Percentiles rank a stretch among this genome's conserved stretches.
phyloP scores from a whole-genome alignment of 371 early-diverging fungal genomes.

The Mortierella sp. region DNA sequence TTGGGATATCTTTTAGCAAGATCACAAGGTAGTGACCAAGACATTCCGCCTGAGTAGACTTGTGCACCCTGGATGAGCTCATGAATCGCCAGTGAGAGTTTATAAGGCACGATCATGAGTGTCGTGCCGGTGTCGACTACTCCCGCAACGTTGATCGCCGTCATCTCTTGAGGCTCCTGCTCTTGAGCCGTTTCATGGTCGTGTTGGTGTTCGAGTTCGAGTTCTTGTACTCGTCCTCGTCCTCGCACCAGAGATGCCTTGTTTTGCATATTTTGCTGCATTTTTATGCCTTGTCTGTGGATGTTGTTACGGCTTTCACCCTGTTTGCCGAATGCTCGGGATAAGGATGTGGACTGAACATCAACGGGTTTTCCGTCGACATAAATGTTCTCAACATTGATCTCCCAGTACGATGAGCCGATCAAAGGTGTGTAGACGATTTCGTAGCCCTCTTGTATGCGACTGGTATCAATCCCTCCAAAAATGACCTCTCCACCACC shows the following conservation, averaged over 20 bases:
- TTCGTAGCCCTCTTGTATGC: slow-evolving; percentile 6
- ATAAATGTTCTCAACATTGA: slow-evolving; percentile 51
- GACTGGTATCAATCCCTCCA: slow-evolving; percentile 18
- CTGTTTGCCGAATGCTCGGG: too few species aligned
- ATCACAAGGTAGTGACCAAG: slow-evolving; percentile 56
- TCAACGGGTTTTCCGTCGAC: background rate
- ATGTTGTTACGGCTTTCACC: background rate
- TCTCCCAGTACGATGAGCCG: slow-evolving; percentile 57
- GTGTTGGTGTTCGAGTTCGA: too few species aligned
- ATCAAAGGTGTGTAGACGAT: slow-evolving; percentile 56
- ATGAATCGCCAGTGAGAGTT: slow-evolving; percentile 57
- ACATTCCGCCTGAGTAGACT: slow-evolving; percentile 26
- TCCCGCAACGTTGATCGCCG: slow-evolving; percentile 28
- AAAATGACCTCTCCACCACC: slow-evolving; percentile 27
- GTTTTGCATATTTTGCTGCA: too few species aligned
- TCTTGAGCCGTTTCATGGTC: slow-evolving; percentile 1
- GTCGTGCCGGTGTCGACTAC: slow-evolving; percentile 73
- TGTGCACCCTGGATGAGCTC: slow-evolving; percentile 46
- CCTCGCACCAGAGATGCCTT: too few species aligned
- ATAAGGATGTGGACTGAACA: too few species aligned
- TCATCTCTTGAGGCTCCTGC: background rate
- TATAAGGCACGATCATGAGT: slow-evolving; percentile 59
- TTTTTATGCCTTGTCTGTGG: background rate
- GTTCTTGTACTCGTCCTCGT: too few species aligned
- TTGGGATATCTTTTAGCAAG: slow-evolving; percentile 30